Base-by-base conservation (phyloP, 1,284 basidiomycete genomes). In the Fomes fomentarius region DNA sequence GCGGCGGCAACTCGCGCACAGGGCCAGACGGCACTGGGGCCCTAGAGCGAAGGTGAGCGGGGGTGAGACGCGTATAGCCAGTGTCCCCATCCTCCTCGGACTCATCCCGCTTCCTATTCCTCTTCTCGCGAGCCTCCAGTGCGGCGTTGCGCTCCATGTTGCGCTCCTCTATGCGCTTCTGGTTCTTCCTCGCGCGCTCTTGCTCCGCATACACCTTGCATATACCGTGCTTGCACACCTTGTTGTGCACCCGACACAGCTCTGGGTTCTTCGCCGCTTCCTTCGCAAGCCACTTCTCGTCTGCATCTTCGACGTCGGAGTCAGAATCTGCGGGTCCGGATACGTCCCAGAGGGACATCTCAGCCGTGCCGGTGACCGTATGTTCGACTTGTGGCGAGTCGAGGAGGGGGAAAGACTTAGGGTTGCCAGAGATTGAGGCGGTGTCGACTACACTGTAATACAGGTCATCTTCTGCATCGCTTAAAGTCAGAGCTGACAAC, bases 151-250 rank as follows among this genome's bases (percentile, higher is more conserved):
- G 56, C 14, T 48, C 48, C 17, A 24, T 22, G 14, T 42, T 37
- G 21, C 38, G 43, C 33, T 51, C 34, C 28, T 52, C 40, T 10
- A 31, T 26, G 21, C 41, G 40, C 31, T 40, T 17, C 37, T 55
- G 45, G 35, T 28, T 26, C 10, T 44, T 26, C 14, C 39, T 24
- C 28, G 49, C 40, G 24, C 55, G 42, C 30, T 43, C 9, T 22
- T 43, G 56, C 5, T 44, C 41, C 2, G 43, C 56, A 37, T 62
- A 60, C 26, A 60, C 50, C 25, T 46, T 37, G 52, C 69, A 70
- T 17, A 69, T 67, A 31, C 66, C 66, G 47, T 60, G 63, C 35
- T 40, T 53, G 55, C 67, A 69, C 11, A 64, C 35, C 38, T 46
- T 52, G 39, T 62, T 62, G 52, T 70, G 69, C 6, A 51, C 50